phyloP scores from a whole-genome alignment of 345 rosid species.

The Citrus glauca region DNA sequence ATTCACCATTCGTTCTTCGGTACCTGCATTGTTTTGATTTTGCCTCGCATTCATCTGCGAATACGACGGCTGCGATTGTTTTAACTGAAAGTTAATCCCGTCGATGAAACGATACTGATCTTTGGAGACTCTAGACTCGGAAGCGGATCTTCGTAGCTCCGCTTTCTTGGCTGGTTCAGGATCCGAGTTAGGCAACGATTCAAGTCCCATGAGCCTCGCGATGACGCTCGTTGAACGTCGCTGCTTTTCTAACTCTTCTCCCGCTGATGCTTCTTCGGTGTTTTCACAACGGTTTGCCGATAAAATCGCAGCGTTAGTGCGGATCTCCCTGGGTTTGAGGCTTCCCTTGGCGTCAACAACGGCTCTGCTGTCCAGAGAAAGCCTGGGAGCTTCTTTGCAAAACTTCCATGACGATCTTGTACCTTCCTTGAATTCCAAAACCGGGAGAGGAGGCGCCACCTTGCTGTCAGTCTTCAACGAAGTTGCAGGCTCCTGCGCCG shows the following conservation, averaged over 20 bases:
- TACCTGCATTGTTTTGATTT: constrained; percentile 22
- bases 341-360: constrained; percentile 78
- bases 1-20: constrained; percentile 16
- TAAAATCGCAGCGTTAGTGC: constrained; percentile 36
- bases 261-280: constrained; percentile 20
- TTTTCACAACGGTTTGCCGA: constrained; percentile 26
- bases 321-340: constrained; percentile 84
- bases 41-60: constrained; percentile 19
- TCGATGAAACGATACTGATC: constrained; percentile 64
- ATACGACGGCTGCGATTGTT: constrained; percentile 30
- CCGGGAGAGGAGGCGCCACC: constrained; percentile 43
- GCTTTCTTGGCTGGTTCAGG: constrained; percentile 40
- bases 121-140: constrained; percentile 75
- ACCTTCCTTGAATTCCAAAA: constrained; percentile 54
- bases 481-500: constrained; percentile 24
- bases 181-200: constrained; percentile 53
- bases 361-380: constrained; percentile 97
- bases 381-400: constrained; percentile 87
- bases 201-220: constrained; percentile 94
- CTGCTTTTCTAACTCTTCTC: constrained; percentile 35
- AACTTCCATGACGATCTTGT: constrained; percentile 72
- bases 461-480: constrained; percentile 29
- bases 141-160: constrained; percentile 87
- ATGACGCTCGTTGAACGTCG: constrained; percentile 83
- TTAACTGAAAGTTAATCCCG: constrained; percentile 39